These are phyloP conservation scores for Micromonas commoda DNA, from an alignment of 139 green algal species.

Conservation along the genomic window DNA sequence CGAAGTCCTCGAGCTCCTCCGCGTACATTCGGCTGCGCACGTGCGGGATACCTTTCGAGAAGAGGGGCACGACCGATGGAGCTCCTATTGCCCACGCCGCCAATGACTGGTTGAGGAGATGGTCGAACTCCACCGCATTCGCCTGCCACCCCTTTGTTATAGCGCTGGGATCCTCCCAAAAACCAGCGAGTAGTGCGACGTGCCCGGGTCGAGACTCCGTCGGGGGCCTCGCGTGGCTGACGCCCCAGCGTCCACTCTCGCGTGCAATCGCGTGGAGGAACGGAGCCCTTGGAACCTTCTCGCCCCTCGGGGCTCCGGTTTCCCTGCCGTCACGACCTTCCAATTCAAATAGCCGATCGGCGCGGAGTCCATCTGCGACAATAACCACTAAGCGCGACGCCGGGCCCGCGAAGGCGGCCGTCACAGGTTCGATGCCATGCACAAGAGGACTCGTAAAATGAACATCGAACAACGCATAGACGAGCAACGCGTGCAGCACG, in stretches of 20 bases:
- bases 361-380: constrained; percentile 26
- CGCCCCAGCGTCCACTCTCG: constrained; percentile 24
- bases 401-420: neutral
- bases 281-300: constrained; percentile 10
- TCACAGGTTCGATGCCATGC: constrained; percentile 3
- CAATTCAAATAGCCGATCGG: neutral
- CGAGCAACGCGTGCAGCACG: neutral
- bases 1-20: constrained; percentile 39
- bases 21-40: constrained; percentile 22
- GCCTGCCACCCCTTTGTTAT: constrained; percentile 36
- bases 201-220: constrained; percentile 43
- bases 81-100: constrained; percentile 34
- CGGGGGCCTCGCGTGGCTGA: constrained; percentile 39
- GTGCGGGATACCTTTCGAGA: constrained; percentile 29
- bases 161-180: constrained; percentile 44
- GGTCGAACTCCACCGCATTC: constrained; percentile 42
- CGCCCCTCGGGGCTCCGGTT: no score
- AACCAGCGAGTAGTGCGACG: constrained; percentile 38
- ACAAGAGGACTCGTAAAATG: constrained; percentile 13
- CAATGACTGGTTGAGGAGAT: constrained; percentile 34
- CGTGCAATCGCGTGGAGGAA: constrained; percentile 26
- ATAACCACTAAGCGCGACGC: constrained; percentile 22
- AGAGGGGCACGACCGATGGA: constrained; percentile 41
- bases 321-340: neutral
- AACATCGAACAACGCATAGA: constrained; percentile 7